Evolutionary conservation across 139 green algal genomes (phyloP).

Genomic region (Coccomyxa sp.): DNA sequence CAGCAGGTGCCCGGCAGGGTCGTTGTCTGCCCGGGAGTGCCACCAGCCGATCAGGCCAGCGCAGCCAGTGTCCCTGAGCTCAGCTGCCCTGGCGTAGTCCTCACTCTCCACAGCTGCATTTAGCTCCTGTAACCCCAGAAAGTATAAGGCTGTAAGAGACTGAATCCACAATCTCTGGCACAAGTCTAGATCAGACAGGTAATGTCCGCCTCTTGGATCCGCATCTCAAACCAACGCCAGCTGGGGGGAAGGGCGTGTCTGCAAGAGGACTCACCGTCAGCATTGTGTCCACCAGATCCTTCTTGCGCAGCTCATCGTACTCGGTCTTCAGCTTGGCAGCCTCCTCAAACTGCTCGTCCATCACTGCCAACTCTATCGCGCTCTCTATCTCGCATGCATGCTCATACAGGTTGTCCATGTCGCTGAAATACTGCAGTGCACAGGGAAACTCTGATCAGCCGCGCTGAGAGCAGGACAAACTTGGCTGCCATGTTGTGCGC

Average conservation of each 20-base stretch:
- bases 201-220: not conserved
- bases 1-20: constrained; percentile 72
- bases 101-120: constrained; percentile 51
- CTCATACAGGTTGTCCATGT: constrained; percentile 4
- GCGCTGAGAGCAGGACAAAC: not conserved
- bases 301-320: constrained; percentile 2
- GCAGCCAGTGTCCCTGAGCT: constrained; percentile 54
- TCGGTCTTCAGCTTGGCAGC: constrained; percentile 6
- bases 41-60: constrained; percentile 73
- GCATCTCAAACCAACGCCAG: not conserved
- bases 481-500: not conserved
- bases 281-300: constrained; percentile 3
- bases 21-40: constrained; percentile 45
- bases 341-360: constrained; percentile 1
- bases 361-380: not conserved
- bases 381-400: not conserved
- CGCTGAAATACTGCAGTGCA: constrained; percentile 9
- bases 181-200: too few species aligned
- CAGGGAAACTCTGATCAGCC: not conserved
- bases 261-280: constrained; percentile 1
- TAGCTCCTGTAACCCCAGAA: constrained; percentile 28
- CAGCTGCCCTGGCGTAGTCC: constrained; percentile 58
- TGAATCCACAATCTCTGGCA: not conserved
- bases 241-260: not conserved
- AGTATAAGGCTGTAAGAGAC: constrained; percentile 8